Evolutionary conservation across 108 stramenopile genomes (phyloP).

Genomic region (Discostella pseudostelligera): DNA sequence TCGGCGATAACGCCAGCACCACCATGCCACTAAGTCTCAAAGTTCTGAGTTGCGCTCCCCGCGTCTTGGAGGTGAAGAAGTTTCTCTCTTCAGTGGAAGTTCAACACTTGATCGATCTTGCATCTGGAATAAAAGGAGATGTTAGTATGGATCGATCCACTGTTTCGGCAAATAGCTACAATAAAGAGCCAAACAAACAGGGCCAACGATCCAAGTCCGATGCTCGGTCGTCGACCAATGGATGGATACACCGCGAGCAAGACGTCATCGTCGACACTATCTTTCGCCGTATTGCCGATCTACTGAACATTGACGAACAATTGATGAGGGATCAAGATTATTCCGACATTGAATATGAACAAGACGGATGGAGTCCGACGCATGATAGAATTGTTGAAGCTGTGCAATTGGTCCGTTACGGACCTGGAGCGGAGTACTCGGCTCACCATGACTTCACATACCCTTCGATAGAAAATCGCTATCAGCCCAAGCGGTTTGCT

Average conservation of each 20-base stretch:
- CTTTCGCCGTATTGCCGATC: constrained; percentile 76
- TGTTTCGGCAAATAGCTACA: constrained; percentile 29
- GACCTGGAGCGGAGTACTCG: constrained; percentile 71
- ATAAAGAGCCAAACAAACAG: neutral
- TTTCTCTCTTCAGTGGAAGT: constrained; percentile 74
- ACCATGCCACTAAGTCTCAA: constrained; percentile 43
- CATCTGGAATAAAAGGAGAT: constrained; percentile 45
- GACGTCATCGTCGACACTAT: constrained; percentile 67
- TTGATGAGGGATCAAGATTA: constrained; percentile 55
- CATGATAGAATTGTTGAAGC: constrained; percentile 86
- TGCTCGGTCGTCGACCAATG: constrained; percentile 51
- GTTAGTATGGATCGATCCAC: constrained; percentile 55
- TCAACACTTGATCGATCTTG: constrained; percentile 57
- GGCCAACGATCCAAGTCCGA: constrained; percentile 6
- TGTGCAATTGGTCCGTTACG: constrained; percentile 85
- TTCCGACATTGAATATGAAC: constrained; percentile 14
- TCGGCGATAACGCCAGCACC: neutral
- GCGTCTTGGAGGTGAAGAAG: constrained; percentile 70
- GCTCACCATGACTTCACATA: constrained; percentile 90
- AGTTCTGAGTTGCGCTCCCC: constrained; percentile 62
- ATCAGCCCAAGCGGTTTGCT: constrained; percentile 82
- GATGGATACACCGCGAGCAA: constrained; percentile 74
- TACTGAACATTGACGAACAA: constrained; percentile 67
- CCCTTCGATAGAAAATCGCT: constrained; percentile 65
- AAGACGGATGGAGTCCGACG: constrained; percentile 43